Base-by-base conservation (phyloP, 1,139 yeast species). In the Saccharomycopsis hybrid region DNA sequence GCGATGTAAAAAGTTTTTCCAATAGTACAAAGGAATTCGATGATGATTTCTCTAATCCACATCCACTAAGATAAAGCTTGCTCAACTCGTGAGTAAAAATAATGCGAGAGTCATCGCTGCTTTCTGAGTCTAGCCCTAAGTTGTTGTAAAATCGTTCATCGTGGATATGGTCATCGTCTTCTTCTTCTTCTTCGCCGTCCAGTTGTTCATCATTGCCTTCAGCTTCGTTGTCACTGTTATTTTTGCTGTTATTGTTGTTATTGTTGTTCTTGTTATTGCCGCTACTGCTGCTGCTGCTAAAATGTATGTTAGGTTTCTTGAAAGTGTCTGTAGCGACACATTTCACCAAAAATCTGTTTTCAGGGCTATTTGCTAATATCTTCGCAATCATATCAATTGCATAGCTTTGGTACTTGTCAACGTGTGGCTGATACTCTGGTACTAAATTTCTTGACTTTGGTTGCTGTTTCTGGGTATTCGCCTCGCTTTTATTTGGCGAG, bases 351-450 rank as follows among this genome's bases (percentile, higher is more conserved):
- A 76, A 69, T 52, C 85, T 70, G 58, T 89, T 89, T 36, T 88
- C 85, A 1, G 85, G 82, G 52, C 86, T 95, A 36, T 95, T 73
- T 4, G 92, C 94, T 41, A 89, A 65, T 5, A 88, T 65, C 63
- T 90, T 90, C 9, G 96, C 84, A 36, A 90, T 69, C 0, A 85
- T 78, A 67, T 92, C 97, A 44, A 89, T 76, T 7, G 92, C 94
- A 62, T 80, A 86, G 0, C 83, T 78, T 58, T 89, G 78, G 59
- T 88, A 92, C 49, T 87, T 79, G 60, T 86, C 83, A 11, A 75
- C 66, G 13, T 76, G 73, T 9, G 87, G 76, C 39, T 75, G 73
- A 51, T 79, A 83, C 49, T 76, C 78, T 2, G 85, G 79, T 50
- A 85, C 4, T 73, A 60, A 2, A 61, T 60, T 29, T 53, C 11